phyloP scores from a whole-genome alignment of 169 alveolate genomes.

The Babesia bigemina region DNA sequence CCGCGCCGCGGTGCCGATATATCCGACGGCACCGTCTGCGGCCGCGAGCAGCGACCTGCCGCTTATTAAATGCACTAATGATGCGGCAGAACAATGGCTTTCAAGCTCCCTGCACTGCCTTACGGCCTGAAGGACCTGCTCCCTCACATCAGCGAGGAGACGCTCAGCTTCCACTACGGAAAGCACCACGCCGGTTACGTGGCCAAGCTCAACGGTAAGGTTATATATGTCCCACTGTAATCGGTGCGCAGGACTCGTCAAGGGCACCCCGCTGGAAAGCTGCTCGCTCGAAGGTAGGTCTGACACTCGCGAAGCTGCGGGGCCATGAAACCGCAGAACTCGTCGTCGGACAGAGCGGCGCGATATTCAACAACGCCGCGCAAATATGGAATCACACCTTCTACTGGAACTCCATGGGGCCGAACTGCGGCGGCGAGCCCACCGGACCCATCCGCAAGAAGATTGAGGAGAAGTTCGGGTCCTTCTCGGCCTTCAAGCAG shows the following conservation, averaged over 20 bases:
- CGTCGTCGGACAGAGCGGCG: slow-evolving; percentile 77
- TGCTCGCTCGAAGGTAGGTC: slow-evolving; percentile 77
- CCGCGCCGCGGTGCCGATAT: too few species aligned
- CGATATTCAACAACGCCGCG: slow-evolving; percentile 89
- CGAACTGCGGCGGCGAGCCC: slow-evolving; percentile 90
- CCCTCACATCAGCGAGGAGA: slow-evolving; percentile 92
- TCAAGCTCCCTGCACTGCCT: slow-evolving; percentile 90
- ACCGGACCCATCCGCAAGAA: slow-evolving; percentile 79
- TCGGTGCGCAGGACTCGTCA: slow-evolving; percentile 67
- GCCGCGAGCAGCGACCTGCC: too few species aligned
- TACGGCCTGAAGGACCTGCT: slow-evolving; percentile 89
- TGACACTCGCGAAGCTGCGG: background rate
- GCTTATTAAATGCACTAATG: too few species aligned
- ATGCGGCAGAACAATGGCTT: slow-evolving; percentile 71
- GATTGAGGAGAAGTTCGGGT: slow-evolving; percentile 86
- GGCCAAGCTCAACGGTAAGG: slow-evolving; percentile 80
- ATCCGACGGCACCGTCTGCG: too few species aligned
- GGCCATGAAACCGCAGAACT: slow-evolving; percentile 55
- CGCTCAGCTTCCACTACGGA: slow-evolving; percentile 91
- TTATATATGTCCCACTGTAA: slow-evolving; percentile 17
- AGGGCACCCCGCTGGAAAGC: slow-evolving; percentile 69
- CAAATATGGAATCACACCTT: slow-evolving; percentile 93
- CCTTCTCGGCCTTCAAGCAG: slow-evolving; percentile 81
- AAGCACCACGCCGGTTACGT: slow-evolving; percentile 94
- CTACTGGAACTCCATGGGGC: slow-evolving; percentile 92